Conservation (phyloP, 345 rosid species). For the Physaria fendleri region DNA sequence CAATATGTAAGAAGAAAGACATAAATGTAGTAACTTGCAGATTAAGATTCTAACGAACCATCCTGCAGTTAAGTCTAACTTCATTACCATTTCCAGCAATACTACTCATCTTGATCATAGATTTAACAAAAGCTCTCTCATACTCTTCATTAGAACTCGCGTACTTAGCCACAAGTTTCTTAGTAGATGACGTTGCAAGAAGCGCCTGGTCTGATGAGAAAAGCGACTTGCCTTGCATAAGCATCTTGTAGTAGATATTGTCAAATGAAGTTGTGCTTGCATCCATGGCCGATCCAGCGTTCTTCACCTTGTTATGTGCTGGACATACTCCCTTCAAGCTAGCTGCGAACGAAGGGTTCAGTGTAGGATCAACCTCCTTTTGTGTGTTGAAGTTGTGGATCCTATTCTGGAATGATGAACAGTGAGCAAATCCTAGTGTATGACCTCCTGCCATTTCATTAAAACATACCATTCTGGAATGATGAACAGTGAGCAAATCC, state of each 20-base stretch:
- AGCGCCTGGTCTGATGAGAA: constrained; percentile 84
- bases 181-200: constrained; percentile 41
- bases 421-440: constrained; percentile 81
- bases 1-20: not conserved
- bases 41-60: constrained; percentile 22
- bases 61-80: constrained; percentile 67
- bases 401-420: constrained; percentile 79
- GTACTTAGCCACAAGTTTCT: constrained; percentile 46
- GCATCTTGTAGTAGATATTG: constrained; percentile 60
- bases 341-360: constrained; percentile 57
- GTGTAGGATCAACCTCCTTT: constrained; percentile 51
- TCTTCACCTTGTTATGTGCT: constrained; percentile 48
- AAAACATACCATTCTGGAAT: constrained; percentile 64
- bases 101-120: constrained; percentile 87
- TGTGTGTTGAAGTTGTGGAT: constrained; percentile 65
- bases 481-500: constrained; percentile 92
- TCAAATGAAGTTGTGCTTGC: constrained; percentile 40
- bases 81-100: constrained; percentile 58
- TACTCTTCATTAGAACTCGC: constrained; percentile 44
- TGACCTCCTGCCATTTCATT: constrained; percentile 55
- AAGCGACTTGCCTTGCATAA: constrained; percentile 57
- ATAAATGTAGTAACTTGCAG: not conserved
- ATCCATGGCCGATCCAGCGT: constrained; percentile 60
- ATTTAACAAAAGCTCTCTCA: constrained; percentile 53
- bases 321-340: constrained; percentile 51